These are phyloP conservation scores for Termitomyces sp. DNA, from an alignment of 768 basidiomycete genomes.

Conservation along the genomic window DNA sequence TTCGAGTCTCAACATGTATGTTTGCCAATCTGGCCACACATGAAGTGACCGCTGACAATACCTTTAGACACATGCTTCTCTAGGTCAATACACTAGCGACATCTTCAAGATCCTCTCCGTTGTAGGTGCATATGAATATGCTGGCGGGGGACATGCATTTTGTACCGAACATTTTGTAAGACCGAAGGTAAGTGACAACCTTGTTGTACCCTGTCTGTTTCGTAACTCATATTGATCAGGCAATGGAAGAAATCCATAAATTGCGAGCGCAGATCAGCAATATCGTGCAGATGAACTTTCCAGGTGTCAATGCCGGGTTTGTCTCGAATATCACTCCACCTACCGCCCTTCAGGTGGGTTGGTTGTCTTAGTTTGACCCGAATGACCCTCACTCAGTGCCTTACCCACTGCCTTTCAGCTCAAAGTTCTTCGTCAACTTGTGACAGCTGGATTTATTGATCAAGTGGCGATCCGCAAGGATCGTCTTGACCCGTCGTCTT, in stretches of 20 bases:
- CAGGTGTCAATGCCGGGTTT: slow-evolving; percentile 57
- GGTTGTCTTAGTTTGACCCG: slow-evolving; percentile 2
- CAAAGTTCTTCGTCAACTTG: slow-evolving; percentile 84
- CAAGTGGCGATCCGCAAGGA: slow-evolving; percentile 93
- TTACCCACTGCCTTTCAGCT: too few species aligned
- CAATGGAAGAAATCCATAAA: slow-evolving; percentile 99
- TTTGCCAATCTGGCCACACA: not conserved
- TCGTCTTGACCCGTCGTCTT: slow-evolving; percentile 53
- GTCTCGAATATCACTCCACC: slow-evolving; percentile 72
- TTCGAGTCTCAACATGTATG: slow-evolving; percentile 79
- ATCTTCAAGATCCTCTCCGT: slow-evolving; percentile 86
- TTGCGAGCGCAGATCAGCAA: slow-evolving; percentile 83
- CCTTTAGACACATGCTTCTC: slow-evolving; percentile 67
- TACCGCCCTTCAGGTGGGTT: slow-evolving; percentile 64
- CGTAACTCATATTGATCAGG: slow-evolving; percentile 41
- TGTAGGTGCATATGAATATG: slow-evolving; percentile 95
- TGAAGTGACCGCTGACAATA: not conserved
- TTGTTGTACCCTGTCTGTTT: not conserved
- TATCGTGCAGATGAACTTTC: slow-evolving; percentile 80
- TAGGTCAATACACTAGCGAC: slow-evolving; percentile 83
- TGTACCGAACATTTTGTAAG: slow-evolving; percentile 89
- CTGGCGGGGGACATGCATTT: slow-evolving; percentile 75
- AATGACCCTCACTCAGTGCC: not conserved
- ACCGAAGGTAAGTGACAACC: slow-evolving; percentile 58
- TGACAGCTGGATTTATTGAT: slow-evolving; percentile 91